A percentile compares a stretch with the other conserved stretches of the same genome.
phyloP scores from a whole-genome alignment of 805 yeast genomes.

The Wickerhamiella kurtzmanii region DNA sequence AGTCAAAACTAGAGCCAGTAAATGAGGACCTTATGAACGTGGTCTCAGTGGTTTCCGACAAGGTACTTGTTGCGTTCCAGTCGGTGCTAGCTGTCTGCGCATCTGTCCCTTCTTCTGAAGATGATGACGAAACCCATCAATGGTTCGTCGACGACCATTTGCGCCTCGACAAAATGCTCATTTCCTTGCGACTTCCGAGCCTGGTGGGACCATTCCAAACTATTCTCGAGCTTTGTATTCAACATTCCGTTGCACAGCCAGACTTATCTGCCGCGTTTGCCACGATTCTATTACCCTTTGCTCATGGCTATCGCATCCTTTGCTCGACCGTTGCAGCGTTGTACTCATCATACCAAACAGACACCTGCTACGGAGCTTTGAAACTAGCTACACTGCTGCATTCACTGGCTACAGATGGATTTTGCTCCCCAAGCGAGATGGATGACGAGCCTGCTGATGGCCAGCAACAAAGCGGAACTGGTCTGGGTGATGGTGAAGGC shows the following conservation, averaged over 20 bases:
- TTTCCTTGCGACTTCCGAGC: slow-evolving; percentile 30
- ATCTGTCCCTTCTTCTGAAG: too few relatives aligned
- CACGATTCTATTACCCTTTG: slow-evolving; percentile 47
- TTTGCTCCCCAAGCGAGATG: slow-evolving; percentile 82
- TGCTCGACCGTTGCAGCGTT: slow-evolving; percentile 32
- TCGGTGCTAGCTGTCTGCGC: slow-evolving; percentile 12
- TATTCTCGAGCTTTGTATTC: slow-evolving; percentile 27
- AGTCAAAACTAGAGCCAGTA: not conserved
- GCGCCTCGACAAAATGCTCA: slow-evolving; percentile 31
- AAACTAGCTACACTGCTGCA: slow-evolving; percentile 42
- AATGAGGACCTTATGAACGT: not conserved
- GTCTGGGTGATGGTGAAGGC: slow-evolving; percentile 87
- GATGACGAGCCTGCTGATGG: slow-evolving; percentile 35
- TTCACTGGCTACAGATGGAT: slow-evolving; percentile 62
- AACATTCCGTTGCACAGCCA: too few relatives aligned
- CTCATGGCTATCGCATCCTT: slow-evolving; percentile 46
- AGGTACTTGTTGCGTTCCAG: not conserved
- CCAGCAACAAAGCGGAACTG: slow-evolving; percentile 72
- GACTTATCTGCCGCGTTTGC: slow-evolving; percentile 30
- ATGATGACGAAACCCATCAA: slow-evolving; percentile 42
- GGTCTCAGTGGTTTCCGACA: not conserved
- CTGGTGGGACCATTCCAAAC: slow-evolving; percentile 24
- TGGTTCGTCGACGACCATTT: slow-evolving; percentile 50
- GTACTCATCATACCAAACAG: slow-evolving; percentile 36
- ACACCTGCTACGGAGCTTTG: slow-evolving; percentile 48